A percentile compares a stretch with the other conserved stretches of the same genome.
Conservation (phyloP, 495 filamentous ascomycete species). For the Pyrenula massariospora region DNA sequence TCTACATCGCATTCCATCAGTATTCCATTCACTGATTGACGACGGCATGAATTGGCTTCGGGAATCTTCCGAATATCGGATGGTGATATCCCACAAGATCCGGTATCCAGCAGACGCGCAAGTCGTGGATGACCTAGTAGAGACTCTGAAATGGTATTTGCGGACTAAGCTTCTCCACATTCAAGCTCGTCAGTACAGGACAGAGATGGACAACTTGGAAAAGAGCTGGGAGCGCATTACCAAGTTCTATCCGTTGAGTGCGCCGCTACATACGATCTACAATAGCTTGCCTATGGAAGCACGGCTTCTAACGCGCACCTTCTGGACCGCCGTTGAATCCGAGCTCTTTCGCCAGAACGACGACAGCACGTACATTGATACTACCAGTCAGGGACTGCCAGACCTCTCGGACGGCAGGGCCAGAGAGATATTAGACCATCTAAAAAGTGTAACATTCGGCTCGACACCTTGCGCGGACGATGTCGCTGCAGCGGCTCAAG, state of each 20-base stretch:
- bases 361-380: neutral
- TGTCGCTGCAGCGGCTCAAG: neutral
- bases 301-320: slow-evolving; percentile 22
- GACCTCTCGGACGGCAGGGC: neutral
- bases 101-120: neutral
- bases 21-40: slow-evolving; percentile 23
- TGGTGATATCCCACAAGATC: slow-evolving; percentile 8
- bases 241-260: slow-evolving; percentile 3
- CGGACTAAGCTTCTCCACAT: slow-evolving; percentile 14
- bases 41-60: slow-evolving; percentile 31
- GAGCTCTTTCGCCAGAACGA: neutral
- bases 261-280: neutral
- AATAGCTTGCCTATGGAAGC: slow-evolving; percentile 5
- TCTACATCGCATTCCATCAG: slow-evolving; percentile 18
- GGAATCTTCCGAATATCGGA: slow-evolving; percentile 15
- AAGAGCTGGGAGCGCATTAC: neutral
- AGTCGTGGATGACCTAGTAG: slow-evolving; percentile 8
- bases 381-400: neutral
- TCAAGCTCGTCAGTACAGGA: neutral
- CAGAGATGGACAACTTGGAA: neutral
- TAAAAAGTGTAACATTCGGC: neutral
- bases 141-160: slow-evolving; percentile 17
- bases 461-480: neutral
- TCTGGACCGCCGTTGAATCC: slow-evolving; percentile 16
- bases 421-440: neutral